Conservation (phyloP, 2,329 filamentous ascomycete genomes). For the Cercospora canescens region DNA sequence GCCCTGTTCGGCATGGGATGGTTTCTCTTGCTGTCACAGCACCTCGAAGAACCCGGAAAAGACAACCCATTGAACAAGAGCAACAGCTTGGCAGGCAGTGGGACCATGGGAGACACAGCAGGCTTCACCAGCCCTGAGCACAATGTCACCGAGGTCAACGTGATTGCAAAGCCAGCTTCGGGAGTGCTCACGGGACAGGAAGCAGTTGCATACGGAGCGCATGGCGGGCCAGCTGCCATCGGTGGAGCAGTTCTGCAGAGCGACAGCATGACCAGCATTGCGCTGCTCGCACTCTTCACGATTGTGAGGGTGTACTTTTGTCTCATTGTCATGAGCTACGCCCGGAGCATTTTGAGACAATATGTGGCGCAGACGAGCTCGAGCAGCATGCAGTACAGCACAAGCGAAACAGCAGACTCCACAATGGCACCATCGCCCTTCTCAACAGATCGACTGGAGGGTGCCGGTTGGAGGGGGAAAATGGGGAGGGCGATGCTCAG, state of each 20-base stretch:
- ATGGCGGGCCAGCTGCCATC: constrained; percentile 44
- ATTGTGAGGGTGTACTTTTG: constrained; percentile 79
- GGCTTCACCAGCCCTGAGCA: constrained; percentile 63
- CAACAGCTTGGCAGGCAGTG: constrained; percentile 48
- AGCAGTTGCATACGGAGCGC: constrained; percentile 49
- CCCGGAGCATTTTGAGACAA: constrained; percentile 72
- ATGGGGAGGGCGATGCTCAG: constrained; percentile 77
- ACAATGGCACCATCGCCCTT: constrained; percentile 67
- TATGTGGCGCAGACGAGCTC: constrained; percentile 51
- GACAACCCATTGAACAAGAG: constrained; percentile 39
- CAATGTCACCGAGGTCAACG: constrained; percentile 60
- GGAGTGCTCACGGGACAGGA: constrained; percentile 53
- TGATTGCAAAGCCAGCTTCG: constrained; percentile 50
- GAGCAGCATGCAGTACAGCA: constrained; percentile 28
- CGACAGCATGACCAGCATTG: constrained; percentile 73
- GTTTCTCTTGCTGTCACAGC: constrained; percentile 73
- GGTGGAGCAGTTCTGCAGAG: constrained; percentile 66
- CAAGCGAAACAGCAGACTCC: constrained; percentile 45
- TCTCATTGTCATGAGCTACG: constrained; percentile 79
- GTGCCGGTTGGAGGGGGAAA: constrained; percentile 75
- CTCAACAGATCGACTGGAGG: constrained; percentile 66
- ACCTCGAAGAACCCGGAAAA: constrained; percentile 45
- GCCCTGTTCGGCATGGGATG: constrained; percentile 78
- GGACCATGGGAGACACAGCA: constrained; percentile 61
- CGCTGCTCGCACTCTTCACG: constrained; percentile 72